These are phyloP conservation scores for Scedosporium aurantiacum DNA, from an alignment of 2,329 filamentous ascomycete species.

Conservation along the genomic window DNA sequence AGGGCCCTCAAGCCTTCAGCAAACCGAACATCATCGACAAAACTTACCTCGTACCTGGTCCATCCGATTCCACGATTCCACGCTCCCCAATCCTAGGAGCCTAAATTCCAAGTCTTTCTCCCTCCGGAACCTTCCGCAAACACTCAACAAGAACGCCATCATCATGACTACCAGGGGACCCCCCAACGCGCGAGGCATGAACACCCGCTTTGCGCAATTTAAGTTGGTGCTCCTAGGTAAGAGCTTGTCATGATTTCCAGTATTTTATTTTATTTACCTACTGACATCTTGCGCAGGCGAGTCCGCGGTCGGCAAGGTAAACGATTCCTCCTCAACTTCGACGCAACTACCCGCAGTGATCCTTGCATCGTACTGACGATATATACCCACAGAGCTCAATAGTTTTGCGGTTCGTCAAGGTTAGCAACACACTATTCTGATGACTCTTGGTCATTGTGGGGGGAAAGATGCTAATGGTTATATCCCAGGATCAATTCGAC, in stretches of 20 bases:
- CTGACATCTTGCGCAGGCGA: constrained; percentile 51
- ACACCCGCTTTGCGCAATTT: constrained; percentile 94
- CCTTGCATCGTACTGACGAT: constrained; percentile 8
- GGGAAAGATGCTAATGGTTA: constrained; percentile 2
- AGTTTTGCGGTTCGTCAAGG: constrained; percentile 96
- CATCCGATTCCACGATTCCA: neutral
- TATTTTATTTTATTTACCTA: neutral
- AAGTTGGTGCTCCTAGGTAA: constrained; percentile 94
- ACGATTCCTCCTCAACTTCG: constrained; percentile 9
- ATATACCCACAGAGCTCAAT: constrained; percentile 66
- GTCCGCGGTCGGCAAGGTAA: constrained; percentile 96
- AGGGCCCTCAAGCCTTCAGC: neutral
- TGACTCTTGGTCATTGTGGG: neutral
- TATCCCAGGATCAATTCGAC: constrained; percentile 87
- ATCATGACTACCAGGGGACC: constrained; percentile 78
- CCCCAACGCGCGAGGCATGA: constrained; percentile 50
- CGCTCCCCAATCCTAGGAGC: neutral
- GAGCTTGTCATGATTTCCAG: constrained; percentile 18
- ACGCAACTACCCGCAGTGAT: neutral
- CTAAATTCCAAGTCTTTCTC: neutral
- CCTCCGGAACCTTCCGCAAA: neutral
- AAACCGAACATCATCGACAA: neutral
- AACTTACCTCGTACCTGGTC: neutral
- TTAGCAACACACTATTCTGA: constrained; percentile 27
- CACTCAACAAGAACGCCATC: constrained; percentile 9